Evolutionary conservation across 768 basidiomycete genomes (phyloP), one percentile per base, ranked within the genome.

Genomic region (Grammothele lineata): DNA sequence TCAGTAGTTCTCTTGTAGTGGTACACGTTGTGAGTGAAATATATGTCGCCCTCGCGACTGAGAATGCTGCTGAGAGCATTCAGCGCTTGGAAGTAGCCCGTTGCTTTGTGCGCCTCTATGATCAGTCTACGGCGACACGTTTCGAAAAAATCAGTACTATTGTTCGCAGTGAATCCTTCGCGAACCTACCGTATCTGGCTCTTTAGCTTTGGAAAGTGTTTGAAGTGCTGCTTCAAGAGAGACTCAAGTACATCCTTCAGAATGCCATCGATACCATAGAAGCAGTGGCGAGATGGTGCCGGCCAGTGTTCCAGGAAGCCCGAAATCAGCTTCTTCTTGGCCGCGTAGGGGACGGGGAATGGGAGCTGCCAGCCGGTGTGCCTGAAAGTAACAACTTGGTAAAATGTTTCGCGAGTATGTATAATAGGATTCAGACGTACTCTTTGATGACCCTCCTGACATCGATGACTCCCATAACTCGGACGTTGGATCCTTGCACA

Each of bases 311-410:
- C 44, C 15, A 69, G 68, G 37, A 63, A 69, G 11, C 51, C 39
- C 3, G 52, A 49, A 27, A 77, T 73, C 14, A 74, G 62, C 23
- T 55, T 58, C 10, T 47, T 53, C 38, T 70, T 73, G 10, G 73
- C 72, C 22, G 63, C 64, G 43, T 65, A 73, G 0, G 74, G 73
- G 21, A 72, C 53, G 30, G 73, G 63, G 4, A 60, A 57, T 0
- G 71, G 71, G 22, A 75, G 64, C 40, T 75, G 71, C 74, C 73
- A 74, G 4, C 56, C 62, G n/a, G 60, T 66, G 2, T 66, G 62
- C 14, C 73, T 74, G 47, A 3, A 10, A 30, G 14, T 6, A 46
- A 7, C 35, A 35, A 15, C 22, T 38, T 22, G 42, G 19, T 37
- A 9, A 37, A 12, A 22, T 5, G 17, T 26, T 15, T 2, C 22